Evolutionary conservation across 257 asterid genomes (phyloP), one percentile per base, ranked within the genome.

Genomic region (Nemophila menziesii): DNA sequence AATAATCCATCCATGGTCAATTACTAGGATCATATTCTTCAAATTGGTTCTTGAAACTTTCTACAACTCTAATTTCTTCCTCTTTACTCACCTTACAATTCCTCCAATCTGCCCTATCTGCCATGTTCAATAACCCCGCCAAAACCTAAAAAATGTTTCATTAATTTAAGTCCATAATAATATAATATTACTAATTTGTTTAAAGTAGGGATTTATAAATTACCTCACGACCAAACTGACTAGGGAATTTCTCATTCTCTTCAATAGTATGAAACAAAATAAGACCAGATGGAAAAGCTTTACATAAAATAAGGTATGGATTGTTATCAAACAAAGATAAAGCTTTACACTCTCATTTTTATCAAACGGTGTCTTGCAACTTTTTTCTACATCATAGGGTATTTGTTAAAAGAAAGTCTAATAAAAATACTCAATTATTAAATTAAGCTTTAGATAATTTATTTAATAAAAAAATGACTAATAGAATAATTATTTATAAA

Each of bases 141-240:
- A 89, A 63, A 57, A 89, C 95, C 98, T 89, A 56, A 39, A 59
- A 54, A 10, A 7, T 29, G 36, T 29, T 29, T 5, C 3, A 7
- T 29, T 29, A 29, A 29, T 29, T 29, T 29, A 7, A 29, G 1
- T 2, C 36, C 36, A 29, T 7, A 29, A 29, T 29, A 29, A 29
- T 29, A n/a, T n/a, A n/a, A n/a, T n/a, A n/a, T n/a, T n/a, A n/a
- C n/a, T n/a, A n/a, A n/a, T n/a, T n/a, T n/a, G n/a, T n/a, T n/a
- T n/a, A n/a, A n/a, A n/a, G n/a, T n/a, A n/a, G n/a, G n/a, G n/a
- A n/a, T n/a, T n/a, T n/a, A n/a, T 23, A 47, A 34, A 68, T 49
- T 71, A 89, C 98, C 84, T 89, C 95, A 15, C 98, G 95, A 13
- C 98, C 98, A 66, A 89, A 89, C 66, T 89, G 98, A 51, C 52